Base-by-base conservation (phyloP, 2,329 filamentous ascomycete genomes). In the Rachicladosporium sp. region DNA sequence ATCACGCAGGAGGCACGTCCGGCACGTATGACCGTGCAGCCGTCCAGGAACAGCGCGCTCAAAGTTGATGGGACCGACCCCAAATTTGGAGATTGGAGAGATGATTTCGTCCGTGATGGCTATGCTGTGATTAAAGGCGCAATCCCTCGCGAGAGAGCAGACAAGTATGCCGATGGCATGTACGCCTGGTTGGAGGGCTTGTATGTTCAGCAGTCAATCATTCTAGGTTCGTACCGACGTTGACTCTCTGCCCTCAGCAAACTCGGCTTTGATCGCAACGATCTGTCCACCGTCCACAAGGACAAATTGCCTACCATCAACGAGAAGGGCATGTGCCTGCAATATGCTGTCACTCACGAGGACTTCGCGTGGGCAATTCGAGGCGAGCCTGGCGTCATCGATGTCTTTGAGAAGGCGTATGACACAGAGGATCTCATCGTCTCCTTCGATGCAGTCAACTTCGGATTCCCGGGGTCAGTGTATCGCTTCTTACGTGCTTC, bases 381-480 rank as follows among this genome's bases (percentile, higher is more conserved):
- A 3, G 48, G 51, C 13, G 62, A 66, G 43, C 62, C 60, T 0
- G 57, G 52, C 7, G 54, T 66, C 1, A n/a, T 65, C 10, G 57
- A 59, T 4, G 48, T 53, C 3, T 63, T 62, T 34, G 48, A 44
- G 7, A 52, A 47, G 11, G 46, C 70, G 3, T 68, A 63, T 41
- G 58, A 56, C 10, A 67, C 65, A 1, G 51, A 64, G 36, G 66
- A 71, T 34, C 50, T 71, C 15, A 59, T 71, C 21, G 68, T 69
- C 2, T 69, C 67, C 0, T 71, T 69, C 42, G 68, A 71, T 42
- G 62, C 62, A 7, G 53, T 68, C 45, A 69, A 68, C 51, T 60
- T 65, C 27, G 58, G 57, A 15, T 61, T 70, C 41, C 57, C 64
- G n/a, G 43, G 46, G 38, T 44, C 11, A 34, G 39, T 40, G 3